Evolutionary conservation across 2,329 filamentous ascomycete genomes (phyloP), one percentile per base, ranked within the genome.

Genomic region (Penicillium sp.): DNA sequence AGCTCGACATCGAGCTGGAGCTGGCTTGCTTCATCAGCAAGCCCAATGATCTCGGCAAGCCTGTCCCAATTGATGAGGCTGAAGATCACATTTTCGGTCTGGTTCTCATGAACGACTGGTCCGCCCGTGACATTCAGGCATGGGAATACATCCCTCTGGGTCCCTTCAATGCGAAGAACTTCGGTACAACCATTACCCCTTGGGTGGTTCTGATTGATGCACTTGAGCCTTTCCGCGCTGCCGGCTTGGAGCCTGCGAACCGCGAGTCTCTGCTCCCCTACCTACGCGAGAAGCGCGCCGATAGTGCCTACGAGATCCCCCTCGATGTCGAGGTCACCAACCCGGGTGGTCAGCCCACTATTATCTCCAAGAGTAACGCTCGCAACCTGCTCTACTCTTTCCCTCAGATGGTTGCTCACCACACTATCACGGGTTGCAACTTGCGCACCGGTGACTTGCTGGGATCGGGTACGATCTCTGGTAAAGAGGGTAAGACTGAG

Each of bases 51-150:
- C 77, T 90, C 65, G 89, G 89, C 7, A 75, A 81, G 51, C 81
- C 85, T 0, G 79, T 94, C 21, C 72, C 78, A 1, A 81, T 92
- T 23, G 74, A 77, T 3, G 75, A 86, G 42, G 90, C 90, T 0
- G 84, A 86, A 50, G 82, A 89, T 18, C 80, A 86, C 64, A 80
- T 95, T 29, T 94, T 94, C 66, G 90, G 90, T 15, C 80, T 90
- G 27, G 90, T 94, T 0, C 74, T 95, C 54, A 82, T 95, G 79
- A 95, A 95, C 64, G 90, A 95, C 72, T 95, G 90, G 90, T 90
- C 86, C 52, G 90, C 90, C 5, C 79, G 90, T 59, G 90, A 94
- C 64, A 86, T 94, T 47, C 90, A 95, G 69, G 82, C 82, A 0
- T 94, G 89, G 89, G 90, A 95, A 72, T 92, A 92, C 62, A 81